phyloP scores from a whole-genome alignment of 2,329 filamentous ascomycete species.

The Alternaria angustiovoidea region DNA sequence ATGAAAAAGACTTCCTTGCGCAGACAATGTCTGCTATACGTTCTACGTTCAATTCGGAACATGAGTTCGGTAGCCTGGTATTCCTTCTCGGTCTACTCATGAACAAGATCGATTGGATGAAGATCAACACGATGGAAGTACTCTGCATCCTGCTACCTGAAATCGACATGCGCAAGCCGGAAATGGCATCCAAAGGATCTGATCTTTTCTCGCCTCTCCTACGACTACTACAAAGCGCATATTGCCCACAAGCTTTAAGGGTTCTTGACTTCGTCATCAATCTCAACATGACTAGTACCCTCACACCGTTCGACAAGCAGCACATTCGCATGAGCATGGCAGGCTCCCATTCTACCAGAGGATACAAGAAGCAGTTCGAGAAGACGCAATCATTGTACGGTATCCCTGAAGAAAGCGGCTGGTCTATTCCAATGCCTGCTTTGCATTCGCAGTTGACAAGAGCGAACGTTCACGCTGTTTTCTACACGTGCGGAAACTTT shows the following conservation, averaged over 20 bases:
- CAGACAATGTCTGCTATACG: slow-evolving; percentile 78
- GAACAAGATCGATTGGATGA: slow-evolving; percentile 88
- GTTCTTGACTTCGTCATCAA: slow-evolving; percentile 96
- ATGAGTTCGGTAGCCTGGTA: slow-evolving; percentile 84
- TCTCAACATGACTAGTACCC: slow-evolving; percentile 87
- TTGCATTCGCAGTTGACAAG: slow-evolving; percentile 87
- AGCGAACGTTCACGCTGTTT: slow-evolving; percentile 92
- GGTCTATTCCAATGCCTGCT: slow-evolving; percentile 93
- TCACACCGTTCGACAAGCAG: slow-evolving; percentile 84
- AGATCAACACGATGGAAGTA: slow-evolving; percentile 90
- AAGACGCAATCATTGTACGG: slow-evolving; percentile 94
- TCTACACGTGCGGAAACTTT: slow-evolving; percentile 81
- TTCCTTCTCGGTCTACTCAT: slow-evolving; percentile 92
- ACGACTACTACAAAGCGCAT: slow-evolving; percentile 88
- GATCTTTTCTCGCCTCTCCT: slow-evolving; percentile 94
- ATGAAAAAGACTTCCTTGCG: slow-evolving; percentile 76
- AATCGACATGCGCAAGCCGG: slow-evolving; percentile 90
- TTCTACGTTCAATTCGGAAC: slow-evolving; percentile 78
- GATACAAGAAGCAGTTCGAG: slow-evolving; percentile 92
- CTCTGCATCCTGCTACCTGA: slow-evolving; percentile 85
- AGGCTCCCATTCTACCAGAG: slow-evolving; percentile 77
- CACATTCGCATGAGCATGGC: slow-evolving; percentile 99
- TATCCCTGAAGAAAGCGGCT: slow-evolving; percentile 93
- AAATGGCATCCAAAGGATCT: slow-evolving; percentile 88
- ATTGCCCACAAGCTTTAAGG: slow-evolving; percentile 88